A percentile compares a stretch with the other conserved stretches of the same genome.
Conservation (phyloP, 2,329 filamentous ascomycete species). For the Blastomyces silverae region DNA sequence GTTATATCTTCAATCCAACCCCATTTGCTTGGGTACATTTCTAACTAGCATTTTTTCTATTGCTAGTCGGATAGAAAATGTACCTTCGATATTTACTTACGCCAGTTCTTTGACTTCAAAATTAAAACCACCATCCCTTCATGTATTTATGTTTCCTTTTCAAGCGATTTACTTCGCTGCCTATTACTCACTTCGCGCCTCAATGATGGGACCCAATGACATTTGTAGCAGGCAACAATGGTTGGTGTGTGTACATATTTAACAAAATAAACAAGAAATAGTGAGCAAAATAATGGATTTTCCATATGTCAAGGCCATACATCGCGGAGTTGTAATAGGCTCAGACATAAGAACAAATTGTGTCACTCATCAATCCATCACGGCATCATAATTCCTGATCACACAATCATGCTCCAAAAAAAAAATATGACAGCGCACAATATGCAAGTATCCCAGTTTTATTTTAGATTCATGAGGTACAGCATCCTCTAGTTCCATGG, state of each 20-base stretch:
- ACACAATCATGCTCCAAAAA: neutral
- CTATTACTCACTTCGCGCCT: neutral
- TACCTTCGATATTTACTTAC: neutral
- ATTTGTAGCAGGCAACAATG: neutral
- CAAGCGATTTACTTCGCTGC: neutral
- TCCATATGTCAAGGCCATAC: neutral
- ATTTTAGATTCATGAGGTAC: neutral
- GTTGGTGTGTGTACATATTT: neutral
- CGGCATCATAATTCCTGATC: neutral
- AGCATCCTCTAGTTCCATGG: neutral
- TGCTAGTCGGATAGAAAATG: neutral
- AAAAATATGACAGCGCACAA: neutral
- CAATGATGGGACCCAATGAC: neutral
- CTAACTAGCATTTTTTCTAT: neutral
- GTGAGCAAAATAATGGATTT: neutral
- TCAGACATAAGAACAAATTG: neutral
- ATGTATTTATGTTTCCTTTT: neutral
- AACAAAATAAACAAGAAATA: neutral
- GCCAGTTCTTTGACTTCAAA: neutral
- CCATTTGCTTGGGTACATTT: neutral
- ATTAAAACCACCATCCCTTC: neutral
- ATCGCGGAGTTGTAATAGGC: neutral
- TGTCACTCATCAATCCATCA: neutral
- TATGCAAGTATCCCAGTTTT: neutral
- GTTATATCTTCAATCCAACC: neutral